phyloP scores from a whole-genome alignment of 441 rosid genomes.

The Pelargonium fulgidum region DNA sequence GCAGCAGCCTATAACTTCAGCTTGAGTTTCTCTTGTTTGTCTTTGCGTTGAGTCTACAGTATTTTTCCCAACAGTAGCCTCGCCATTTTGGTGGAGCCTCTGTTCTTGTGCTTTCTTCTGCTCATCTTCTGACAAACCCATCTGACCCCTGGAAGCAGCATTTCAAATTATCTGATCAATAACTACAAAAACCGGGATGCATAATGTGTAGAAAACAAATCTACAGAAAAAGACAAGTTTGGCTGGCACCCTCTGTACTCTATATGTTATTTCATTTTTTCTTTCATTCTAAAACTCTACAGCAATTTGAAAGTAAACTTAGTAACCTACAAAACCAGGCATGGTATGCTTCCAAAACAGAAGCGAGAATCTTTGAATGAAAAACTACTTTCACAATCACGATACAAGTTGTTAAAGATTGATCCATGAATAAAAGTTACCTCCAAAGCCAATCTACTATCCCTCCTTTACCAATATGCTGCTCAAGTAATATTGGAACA shows the following conservation, averaged over 20 bases:
- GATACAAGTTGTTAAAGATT: background rate
- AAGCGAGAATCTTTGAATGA: background rate
- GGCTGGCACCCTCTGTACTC: background rate
- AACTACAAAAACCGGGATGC: background rate
- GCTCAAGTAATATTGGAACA: slow-evolving; percentile 62
- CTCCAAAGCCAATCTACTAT: slow-evolving; percentile 84
- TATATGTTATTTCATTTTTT: background rate
- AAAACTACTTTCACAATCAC: background rate
- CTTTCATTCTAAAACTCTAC: background rate
- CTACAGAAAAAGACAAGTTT: background rate
- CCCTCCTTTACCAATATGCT: slow-evolving; percentile 78
- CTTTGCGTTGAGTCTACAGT: slow-evolving; percentile 28
- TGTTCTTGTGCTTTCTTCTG: slow-evolving; percentile 56
- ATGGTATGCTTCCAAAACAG: background rate
- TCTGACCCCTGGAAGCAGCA: slow-evolving; percentile 67
- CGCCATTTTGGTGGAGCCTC: slow-evolving; percentile 46
- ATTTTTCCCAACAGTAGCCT: slow-evolving; percentile 24
- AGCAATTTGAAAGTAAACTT: background rate
- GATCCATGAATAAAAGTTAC: slow-evolving; percentile 31
- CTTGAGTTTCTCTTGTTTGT: slow-evolving; percentile 28
- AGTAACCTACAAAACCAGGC: too few relatives aligned
- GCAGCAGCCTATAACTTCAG: slow-evolving; percentile 22
- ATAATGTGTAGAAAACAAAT: background rate
- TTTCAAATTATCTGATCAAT: slow-evolving; percentile 7
- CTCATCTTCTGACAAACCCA: slow-evolving; percentile 82